phyloP scores from a whole-genome alignment of 768 basidiomycete species.

The Xerocomellus amylosporus region DNA sequence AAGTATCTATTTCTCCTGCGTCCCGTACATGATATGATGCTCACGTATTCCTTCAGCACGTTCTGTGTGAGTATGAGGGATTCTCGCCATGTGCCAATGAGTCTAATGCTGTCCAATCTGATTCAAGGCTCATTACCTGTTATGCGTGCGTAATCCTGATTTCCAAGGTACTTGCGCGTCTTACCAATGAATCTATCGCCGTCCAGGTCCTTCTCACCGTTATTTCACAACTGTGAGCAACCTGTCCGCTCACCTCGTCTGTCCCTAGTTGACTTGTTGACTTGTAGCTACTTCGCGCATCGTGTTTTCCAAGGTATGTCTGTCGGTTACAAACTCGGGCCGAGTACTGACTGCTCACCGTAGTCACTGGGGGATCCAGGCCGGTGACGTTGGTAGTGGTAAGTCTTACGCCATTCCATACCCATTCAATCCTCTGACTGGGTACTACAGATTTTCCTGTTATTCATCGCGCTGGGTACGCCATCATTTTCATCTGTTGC shows the following conservation, averaged over 20 bases:
- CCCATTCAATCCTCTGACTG: neutral
- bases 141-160: constrained; percentile 18
- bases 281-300: constrained; percentile 22
- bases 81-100: neutral
- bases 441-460: constrained; percentile 14
- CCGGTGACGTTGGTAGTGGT: constrained; percentile 17
- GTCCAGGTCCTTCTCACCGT: constrained; percentile 25
- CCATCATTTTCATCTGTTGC: neutral
- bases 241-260: neutral
- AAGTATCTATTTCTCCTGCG: neutral
- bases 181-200: neutral
- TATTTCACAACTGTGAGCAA: constrained; percentile 27
- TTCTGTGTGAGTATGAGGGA: constrained; percentile 30
- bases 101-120: neutral
- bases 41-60: constrained; percentile 16
- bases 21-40: neutral
- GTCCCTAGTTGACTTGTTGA: neutral
- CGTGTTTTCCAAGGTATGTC: constrained; percentile 27
- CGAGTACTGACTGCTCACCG: neutral
- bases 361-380: constrained; percentile 23
- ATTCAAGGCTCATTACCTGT: constrained; percentile 23
- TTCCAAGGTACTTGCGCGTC: neutral
- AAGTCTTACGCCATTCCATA: neutral
- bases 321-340: no score
- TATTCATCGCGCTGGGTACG: constrained; percentile 24